A percentile compares a stretch with the other conserved stretches of the same genome.
Conservation (phyloP, 2,329 filamentous ascomycete species). For the Curvularia hawaiiensis region DNA sequence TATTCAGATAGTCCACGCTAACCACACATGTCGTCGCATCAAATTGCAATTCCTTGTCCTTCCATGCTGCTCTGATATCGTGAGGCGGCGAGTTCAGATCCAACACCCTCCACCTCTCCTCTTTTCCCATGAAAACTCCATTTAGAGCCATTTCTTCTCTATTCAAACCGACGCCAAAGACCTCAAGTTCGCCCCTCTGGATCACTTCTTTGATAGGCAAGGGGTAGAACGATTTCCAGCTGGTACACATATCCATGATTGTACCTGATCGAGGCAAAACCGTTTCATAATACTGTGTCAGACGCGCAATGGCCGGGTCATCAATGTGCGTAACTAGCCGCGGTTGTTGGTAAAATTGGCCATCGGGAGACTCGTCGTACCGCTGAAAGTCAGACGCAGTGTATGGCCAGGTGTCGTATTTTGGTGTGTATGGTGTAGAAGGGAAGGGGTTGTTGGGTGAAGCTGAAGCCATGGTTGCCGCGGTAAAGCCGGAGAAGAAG, state of each 20-base stretch:
- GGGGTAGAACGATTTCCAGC: constrained; percentile 57
- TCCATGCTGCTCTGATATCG: constrained; percentile 32
- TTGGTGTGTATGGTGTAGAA: constrained; percentile 21
- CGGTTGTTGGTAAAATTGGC: constrained; percentile 49
- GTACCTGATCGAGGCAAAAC: constrained; percentile 50
- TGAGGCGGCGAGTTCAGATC: constrained; percentile 53
- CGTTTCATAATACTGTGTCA: constrained; percentile 54
- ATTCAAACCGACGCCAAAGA: constrained; percentile 59
- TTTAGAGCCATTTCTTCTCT: constrained; percentile 53
- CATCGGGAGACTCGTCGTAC: constrained; percentile 45
- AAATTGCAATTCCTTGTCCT: constrained; percentile 26
- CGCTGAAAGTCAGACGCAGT: constrained; percentile 45
- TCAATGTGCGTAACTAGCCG: constrained; percentile 62
- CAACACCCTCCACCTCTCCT: constrained; percentile 38
- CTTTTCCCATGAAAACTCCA: constrained; percentile 23
- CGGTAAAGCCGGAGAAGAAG: constrained; percentile 19
- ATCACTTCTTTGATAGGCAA: constrained; percentile 37
- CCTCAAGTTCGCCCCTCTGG: constrained; percentile 40
- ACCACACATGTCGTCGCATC: constrained; percentile 59
- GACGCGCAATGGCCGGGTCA: constrained; percentile 52
- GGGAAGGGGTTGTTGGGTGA: constrained; percentile 11
- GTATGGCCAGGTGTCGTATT: constrained; percentile 30
- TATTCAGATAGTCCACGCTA: constrained; percentile 57
- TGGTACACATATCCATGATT: constrained; percentile 58
- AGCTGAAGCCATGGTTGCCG: constrained; percentile 13